Conservation (phyloP, 139 green algal species). For the Dunaliella primolecta region DNA sequence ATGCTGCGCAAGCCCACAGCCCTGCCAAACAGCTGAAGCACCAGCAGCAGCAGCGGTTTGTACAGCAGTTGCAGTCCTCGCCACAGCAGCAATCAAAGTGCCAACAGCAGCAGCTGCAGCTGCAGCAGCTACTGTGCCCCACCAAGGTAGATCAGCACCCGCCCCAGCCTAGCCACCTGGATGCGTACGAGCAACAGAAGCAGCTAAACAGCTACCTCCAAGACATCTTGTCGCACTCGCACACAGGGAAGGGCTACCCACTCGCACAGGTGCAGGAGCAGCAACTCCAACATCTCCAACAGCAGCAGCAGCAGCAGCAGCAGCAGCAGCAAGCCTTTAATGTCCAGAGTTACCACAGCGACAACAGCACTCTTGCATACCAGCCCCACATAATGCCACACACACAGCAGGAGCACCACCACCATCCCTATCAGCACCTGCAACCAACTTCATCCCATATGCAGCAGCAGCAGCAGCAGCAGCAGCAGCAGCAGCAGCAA, state of each 20-base stretch:
- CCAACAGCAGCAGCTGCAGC: neutral
- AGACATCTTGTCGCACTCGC: too few relatives aligned
- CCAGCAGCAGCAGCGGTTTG: neutral
- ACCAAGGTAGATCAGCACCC: neutral
- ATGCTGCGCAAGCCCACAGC: too few relatives aligned
- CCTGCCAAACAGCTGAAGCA: neutral
- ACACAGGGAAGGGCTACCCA: too few relatives aligned
- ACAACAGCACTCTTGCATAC: neutral
- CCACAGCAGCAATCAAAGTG: neutral
- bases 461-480: neutral
- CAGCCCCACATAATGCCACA: neutral
- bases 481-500: neutral
- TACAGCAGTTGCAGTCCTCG: neutral
- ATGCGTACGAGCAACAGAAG: too few relatives aligned
- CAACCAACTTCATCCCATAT: neutral
- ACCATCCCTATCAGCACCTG: neutral
- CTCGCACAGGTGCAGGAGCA: conserved; percentile 2
- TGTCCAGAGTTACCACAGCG: neutral
- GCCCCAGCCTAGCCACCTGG: too few relatives aligned
- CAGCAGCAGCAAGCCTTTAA: neutral
- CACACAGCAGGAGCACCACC: neutral
- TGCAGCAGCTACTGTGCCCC: neutral
- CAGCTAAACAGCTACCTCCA: too few relatives aligned
- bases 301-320: neutral
- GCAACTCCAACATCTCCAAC: neutral